These are phyloP conservation scores for Leccinum fallax DNA, from an alignment of 1,284 basidiomycete genomes.

Conservation along the genomic window DNA sequence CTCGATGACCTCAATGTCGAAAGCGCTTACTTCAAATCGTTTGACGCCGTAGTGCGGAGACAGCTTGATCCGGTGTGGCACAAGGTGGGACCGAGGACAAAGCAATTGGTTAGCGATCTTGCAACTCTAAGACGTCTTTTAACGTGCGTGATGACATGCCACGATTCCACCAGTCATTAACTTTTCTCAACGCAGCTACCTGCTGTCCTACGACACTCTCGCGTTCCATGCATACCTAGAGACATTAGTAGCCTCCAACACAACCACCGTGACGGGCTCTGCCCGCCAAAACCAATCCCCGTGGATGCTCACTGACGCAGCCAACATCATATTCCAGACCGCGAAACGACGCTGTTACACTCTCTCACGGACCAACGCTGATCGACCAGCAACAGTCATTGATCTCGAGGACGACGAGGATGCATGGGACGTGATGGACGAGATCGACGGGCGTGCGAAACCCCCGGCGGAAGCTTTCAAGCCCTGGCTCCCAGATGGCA, in stretches of 20 bases:
- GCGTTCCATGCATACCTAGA: too few relatives aligned
- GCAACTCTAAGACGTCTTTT: conserved; percentile 85
- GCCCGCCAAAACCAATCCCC: conserved; percentile 41
- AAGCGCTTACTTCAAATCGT: conserved; percentile 93
- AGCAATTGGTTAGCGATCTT: conserved; percentile 89
- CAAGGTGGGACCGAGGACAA: conserved; percentile 90
- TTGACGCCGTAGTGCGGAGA: conserved; percentile 87
- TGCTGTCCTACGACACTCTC: conserved; percentile 84
- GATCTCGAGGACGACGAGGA: conserved; percentile 61
- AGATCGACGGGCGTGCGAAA: conserved; percentile 45
- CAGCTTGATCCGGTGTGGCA: conserved; percentile 97
- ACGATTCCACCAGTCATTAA: neutral
- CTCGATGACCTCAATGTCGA: conserved; percentile 69
- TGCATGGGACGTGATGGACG: conserved; percentile 64
- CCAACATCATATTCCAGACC: conserved; percentile 84
- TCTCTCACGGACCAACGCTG: conserved; percentile 41
- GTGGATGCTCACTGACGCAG: conserved; percentile 91
- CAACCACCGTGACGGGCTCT: too few relatives aligned
- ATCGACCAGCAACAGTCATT: conserved; percentile 11
- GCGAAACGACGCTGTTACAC: conserved; percentile 82
- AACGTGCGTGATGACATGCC: conserved; percentile 49
- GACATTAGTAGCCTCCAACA: too few relatives aligned
- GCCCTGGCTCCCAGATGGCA: conserved; percentile 75
- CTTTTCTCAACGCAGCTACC: conserved; percentile 45
- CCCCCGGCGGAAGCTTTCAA: conserved; percentile 18